Conservation (phyloP, 2,329 filamentous ascomycete genomes). For the Fusarium sp. region DNA sequence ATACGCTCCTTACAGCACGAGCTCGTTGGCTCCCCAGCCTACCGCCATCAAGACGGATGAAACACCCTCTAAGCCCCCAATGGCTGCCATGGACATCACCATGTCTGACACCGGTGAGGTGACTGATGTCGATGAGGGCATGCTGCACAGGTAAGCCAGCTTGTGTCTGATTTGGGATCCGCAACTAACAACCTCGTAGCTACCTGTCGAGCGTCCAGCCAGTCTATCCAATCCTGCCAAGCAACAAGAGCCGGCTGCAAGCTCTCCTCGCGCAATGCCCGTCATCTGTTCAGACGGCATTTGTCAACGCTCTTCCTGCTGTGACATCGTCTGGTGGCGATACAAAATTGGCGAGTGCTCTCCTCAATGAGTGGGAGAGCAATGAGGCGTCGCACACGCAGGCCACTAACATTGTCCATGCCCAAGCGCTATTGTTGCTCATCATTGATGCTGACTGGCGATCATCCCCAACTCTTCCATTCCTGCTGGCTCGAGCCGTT, state of each 20-base stretch:
- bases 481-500: constrained; percentile 73
- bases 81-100: constrained; percentile 50
- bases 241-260: constrained; percentile 66
- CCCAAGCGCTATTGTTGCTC: constrained; percentile 75
- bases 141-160: constrained; percentile 58
- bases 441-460: constrained; percentile 71
- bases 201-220: constrained; percentile 76
- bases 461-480: constrained; percentile 59
- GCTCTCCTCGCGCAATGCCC: constrained; percentile 68
- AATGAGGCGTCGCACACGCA: constrained; percentile 52
- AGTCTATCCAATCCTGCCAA: constrained; percentile 74
- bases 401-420: constrained; percentile 66
- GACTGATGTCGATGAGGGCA: constrained; percentile 56
- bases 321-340: constrained; percentile 55
- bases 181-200: constrained; percentile 49
- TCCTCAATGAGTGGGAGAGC: constrained; percentile 66
- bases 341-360: constrained; percentile 57
- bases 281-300: constrained; percentile 69
- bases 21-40: constrained; percentile 61
- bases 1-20: constrained; percentile 51
- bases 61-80: constrained; percentile 51
- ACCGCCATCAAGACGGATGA: constrained; percentile 53
- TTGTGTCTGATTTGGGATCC: not conserved
- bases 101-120: constrained; percentile 50
- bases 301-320: constrained; percentile 72